Conservation (phyloP, 352 stramenopile species). For the Phytopythium delawarense region DNA sequence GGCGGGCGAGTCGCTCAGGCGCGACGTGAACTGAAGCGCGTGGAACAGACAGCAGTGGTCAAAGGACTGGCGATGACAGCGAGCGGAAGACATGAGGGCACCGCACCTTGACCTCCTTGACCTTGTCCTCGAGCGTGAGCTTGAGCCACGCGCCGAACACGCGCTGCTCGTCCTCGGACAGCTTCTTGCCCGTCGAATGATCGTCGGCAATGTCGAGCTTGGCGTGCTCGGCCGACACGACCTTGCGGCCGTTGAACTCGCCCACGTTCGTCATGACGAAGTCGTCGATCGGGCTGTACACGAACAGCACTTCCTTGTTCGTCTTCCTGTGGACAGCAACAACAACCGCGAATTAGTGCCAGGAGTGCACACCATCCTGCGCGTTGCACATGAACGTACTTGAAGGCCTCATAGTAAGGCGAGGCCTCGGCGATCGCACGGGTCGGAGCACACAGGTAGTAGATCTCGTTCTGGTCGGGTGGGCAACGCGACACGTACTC, state of each 20-base stretch:
- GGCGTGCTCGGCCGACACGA: slow-evolving; percentile 95
- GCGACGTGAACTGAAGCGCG: slow-evolving; percentile 58
- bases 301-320: slow-evolving; percentile 96
- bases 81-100: background rate
- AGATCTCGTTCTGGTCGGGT: slow-evolving; percentile 98
- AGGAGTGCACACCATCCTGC: background rate
- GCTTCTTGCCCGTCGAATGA: slow-evolving; percentile 41
- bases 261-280: slow-evolving; percentile 99
- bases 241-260: slow-evolving; percentile 94
- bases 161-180: slow-evolving; percentile 86
- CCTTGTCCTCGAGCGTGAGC: slow-evolving; percentile 85
- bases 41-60: slow-evolving; percentile 4
- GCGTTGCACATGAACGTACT: slow-evolving; percentile 50
- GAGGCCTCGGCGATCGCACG: slow-evolving; percentile 94
- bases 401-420: slow-evolving; percentile 99
- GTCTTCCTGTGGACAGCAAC: slow-evolving; percentile 43
- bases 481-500: slow-evolving; percentile 97
- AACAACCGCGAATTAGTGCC: slow-evolving; percentile 2
- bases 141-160: slow-evolving; percentile 94
- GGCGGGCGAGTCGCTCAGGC: slow-evolving; percentile 96
- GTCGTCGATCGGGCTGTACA: slow-evolving; percentile 99
- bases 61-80: background rate
- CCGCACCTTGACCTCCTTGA: slow-evolving; percentile 83
- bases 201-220: slow-evolving; percentile 90
- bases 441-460: slow-evolving; percentile 97